Percentiles rank a stretch among this genome's conserved stretches.
These are phyloP conservation scores for Botrytis sinoallii DNA, from an alignment of 2,329 filamentous ascomycete species.

Conservation along the genomic window DNA sequence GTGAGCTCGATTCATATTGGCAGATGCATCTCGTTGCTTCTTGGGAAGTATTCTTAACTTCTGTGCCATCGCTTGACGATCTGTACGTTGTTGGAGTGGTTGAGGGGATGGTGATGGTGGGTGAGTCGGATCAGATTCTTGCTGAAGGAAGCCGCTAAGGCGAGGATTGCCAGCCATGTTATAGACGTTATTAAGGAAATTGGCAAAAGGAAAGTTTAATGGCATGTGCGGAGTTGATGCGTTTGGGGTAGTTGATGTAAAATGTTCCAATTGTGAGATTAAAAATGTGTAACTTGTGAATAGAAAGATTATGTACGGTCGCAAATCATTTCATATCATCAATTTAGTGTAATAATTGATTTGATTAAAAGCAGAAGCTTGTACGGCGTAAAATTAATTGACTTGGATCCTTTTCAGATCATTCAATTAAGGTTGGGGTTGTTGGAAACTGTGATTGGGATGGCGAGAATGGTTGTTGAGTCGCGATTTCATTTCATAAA, in stretches of 20 bases:
- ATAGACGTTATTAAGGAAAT: slow-evolving; percentile 5
- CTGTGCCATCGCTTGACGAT: slow-evolving; percentile 1
- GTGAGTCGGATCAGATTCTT: neutral
- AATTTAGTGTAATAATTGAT: neutral
- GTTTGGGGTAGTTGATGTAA: too few species aligned
- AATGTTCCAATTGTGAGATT: neutral
- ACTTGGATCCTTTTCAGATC: neutral
- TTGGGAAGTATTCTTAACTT: neutral
- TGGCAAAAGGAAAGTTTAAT: neutral
- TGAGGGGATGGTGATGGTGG: slow-evolving; percentile 6
- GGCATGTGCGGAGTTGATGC: neutral
- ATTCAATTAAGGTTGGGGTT: neutral
- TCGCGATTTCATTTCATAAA: neutral
- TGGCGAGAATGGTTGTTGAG: neutral
- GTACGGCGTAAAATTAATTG: neutral
- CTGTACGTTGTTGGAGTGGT: neutral
- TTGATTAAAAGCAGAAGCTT: neutral
- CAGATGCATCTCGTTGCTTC: slow-evolving; percentile 3
- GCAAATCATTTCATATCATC: neutral
- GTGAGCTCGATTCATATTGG: neutral
- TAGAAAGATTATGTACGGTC: neutral
- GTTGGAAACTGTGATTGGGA: neutral
- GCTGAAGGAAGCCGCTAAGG: neutral
- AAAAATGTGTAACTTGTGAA: neutral
- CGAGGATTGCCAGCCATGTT: neutral